phyloP scores from a whole-genome alignment of 1,139 yeast species.

The Yamadazyma songkhlaensis region DNA sequence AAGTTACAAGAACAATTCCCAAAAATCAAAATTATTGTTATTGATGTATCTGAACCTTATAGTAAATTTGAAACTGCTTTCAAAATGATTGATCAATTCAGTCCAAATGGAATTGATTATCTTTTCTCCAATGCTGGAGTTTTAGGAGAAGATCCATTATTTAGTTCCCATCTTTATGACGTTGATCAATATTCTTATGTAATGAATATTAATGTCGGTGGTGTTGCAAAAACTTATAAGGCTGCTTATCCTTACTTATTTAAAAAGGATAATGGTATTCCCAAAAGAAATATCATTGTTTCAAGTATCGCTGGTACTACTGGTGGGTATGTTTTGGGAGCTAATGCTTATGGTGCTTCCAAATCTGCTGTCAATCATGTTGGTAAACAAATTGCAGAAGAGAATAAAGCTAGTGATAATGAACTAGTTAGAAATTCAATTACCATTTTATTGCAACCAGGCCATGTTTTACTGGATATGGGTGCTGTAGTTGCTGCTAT shows the following conservation, averaged over 20 bases:
- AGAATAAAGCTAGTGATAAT: conserved; percentile 6
- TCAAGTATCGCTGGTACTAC: conserved; percentile 8
- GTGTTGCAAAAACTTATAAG: conserved; percentile 12
- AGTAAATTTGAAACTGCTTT: conserved; percentile 9
- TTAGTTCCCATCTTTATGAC: conserved; percentile 5
- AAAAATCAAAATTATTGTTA: conserved; percentile 14
- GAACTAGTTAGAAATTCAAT: conserved; percentile 7
- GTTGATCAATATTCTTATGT: conserved; percentile 8
- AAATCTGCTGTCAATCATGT: conserved; percentile 13
- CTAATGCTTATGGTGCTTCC: conserved; percentile 14
- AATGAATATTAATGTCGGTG: conserved; percentile 10
- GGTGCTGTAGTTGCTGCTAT: conserved; percentile 2
- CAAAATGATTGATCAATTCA: conserved; percentile 7
- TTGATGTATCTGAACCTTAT: conserved; percentile 9
- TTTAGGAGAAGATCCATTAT: conserved; percentile 1
- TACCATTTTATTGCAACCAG: conserved; percentile 12
- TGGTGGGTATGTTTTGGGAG: conserved; percentile 1
- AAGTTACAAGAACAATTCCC: conserved; percentile 5
- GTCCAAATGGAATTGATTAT: conserved; percentile 13
- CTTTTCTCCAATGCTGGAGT: conserved; percentile 12
- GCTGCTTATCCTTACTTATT: conserved; percentile 12
- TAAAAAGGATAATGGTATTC: conserved; percentile 5
- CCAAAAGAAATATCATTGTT: conserved; percentile 10
- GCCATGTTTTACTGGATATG: conserved; percentile 12
- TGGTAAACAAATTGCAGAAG: conserved; percentile 10